Evolutionary conservation across 495 filamentous ascomycete genomes (phyloP).

Genomic region (Aspergillus baeticus): DNA sequence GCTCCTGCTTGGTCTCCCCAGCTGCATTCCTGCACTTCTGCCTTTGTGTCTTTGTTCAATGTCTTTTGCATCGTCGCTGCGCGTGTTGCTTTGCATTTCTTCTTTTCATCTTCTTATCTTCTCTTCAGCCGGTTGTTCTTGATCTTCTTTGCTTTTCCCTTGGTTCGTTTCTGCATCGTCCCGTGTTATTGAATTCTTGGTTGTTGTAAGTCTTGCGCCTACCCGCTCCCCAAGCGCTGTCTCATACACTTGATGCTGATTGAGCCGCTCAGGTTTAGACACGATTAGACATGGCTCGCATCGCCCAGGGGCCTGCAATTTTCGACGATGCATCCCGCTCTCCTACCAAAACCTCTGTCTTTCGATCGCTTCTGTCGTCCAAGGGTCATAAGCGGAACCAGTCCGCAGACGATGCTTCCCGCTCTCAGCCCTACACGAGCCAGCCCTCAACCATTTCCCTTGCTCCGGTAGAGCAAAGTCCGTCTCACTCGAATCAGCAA

Average conservation of each 20-base stretch:
- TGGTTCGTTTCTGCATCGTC: conserved; percentile 2
- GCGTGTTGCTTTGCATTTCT: conserved; percentile 21
- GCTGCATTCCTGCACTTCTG: conserved; percentile 7
- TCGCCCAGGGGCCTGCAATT: conserved; percentile 37
- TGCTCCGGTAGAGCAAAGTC: conserved; percentile 28
- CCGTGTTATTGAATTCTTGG: conserved; percentile 20
- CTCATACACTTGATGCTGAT: conserved; percentile 10
- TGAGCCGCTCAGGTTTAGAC: conserved; percentile 24
- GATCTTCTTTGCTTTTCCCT: conserved; percentile 21
- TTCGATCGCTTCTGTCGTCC: conserved; percentile 45
- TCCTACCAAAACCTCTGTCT: conserved; percentile 40
- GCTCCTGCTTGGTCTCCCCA: neutral
- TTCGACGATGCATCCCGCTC: conserved; percentile 44
- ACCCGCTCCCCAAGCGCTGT: neutral
- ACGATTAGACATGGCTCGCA: conserved; percentile 40
- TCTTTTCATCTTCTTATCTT: conserved; percentile 21
- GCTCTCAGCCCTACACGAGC: conserved; percentile 12
- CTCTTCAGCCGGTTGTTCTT: conserved; percentile 1
- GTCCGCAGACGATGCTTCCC: conserved; percentile 37
- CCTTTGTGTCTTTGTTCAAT: conserved; percentile 14
- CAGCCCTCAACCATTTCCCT: conserved; percentile 12
- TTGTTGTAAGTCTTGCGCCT: conserved; percentile 25
- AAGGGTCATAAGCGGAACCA: conserved; percentile 41
- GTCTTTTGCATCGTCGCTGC: conserved; percentile 19
- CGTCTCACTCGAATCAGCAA: conserved; percentile 24